Base-by-base conservation (phyloP, 148 eudicot species). In the Bassia scoparia region DNA sequence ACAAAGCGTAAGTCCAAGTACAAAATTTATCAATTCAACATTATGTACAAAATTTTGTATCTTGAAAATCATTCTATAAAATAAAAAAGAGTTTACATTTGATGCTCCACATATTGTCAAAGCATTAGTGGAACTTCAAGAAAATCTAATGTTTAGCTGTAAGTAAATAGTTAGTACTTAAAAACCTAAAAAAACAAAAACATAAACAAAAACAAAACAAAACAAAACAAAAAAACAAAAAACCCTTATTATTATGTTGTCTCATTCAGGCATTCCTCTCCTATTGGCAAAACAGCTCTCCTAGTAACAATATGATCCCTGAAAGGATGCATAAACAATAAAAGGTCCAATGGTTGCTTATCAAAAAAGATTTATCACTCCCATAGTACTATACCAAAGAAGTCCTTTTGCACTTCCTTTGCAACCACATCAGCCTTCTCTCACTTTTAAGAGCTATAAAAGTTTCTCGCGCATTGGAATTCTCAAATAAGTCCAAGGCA, bases 401-500 rank as follows among this genome's bases (percentile, higher is more conserved):
- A 67, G 60, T 73, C 24, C 56, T 76, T 74, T 79, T 78, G 82
- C 86, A 89, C 80, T 87, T 89, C 31, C 89, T 74, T 82, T 83
- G 93, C 80, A 89, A 76, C 93, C 88, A 87, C 35, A 69, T 68
- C 64, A 86, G 35, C 56, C 87, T 77, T 78, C 53, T 85, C 65
- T 91, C 89, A 60, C 38, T 79, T 83, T 81, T 83, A 65, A 89
- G 89, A 50, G 88, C 83, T 31, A 87, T 62, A 54, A 91, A 89
- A 55, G 82, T 91, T 74, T 90, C 93, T 69, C 93, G 80, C 31
- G 86, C 81, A 70, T 68, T 78, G 43, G 86, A 81, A 75, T 79
- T 84, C 74, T 88, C 89, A 74, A 88, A 87, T 26, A 85, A 82
- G 72, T 87, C 97, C 83, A 84, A 77, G 56, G 91, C 84, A 71